phyloP scores from a whole-genome alignment of 2,329 filamentous ascomycete genomes.

The Neocatenulostroma microsporum region DNA sequence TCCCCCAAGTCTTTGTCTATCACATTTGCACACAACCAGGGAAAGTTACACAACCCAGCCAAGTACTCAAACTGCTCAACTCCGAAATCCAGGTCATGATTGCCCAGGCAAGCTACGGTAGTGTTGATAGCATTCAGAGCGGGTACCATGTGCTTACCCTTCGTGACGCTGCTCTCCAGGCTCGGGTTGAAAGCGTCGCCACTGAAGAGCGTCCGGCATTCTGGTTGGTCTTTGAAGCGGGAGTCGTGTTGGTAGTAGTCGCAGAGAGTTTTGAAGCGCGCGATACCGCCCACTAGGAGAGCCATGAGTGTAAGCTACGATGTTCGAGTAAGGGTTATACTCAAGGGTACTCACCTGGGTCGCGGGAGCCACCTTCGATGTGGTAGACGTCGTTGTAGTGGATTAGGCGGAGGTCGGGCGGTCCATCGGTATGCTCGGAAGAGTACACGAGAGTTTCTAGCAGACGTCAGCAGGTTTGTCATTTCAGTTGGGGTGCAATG shows the following conservation, averaged over 20 bases:
- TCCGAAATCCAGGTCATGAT: constrained; percentile 90
- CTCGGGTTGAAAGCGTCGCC: constrained; percentile 91
- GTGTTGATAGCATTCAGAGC: constrained; percentile 71
- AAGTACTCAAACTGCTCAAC: constrained; percentile 71
- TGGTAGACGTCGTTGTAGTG: constrained; percentile 97
- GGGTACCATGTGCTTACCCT: constrained; percentile 83
- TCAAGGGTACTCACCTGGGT: too few species aligned
- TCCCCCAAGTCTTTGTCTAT: constrained; percentile 74
- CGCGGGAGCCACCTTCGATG: constrained; percentile 65
- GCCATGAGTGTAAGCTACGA: too few species aligned
- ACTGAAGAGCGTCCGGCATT: constrained; percentile 73
- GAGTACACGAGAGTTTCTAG: constrained; percentile 21
- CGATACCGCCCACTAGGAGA: constrained; percentile 72
- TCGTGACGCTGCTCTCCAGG: constrained; percentile 80
- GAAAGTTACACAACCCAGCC: constrained; percentile 67
- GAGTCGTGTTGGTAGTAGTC: constrained; percentile 59
- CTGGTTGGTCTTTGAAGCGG: constrained; percentile 55
- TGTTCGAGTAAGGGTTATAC: too few species aligned
- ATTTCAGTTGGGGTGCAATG: too few species aligned
- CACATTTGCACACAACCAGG: constrained; percentile 85
- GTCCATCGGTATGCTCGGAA: constrained; percentile 12
- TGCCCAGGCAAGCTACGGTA: constrained; percentile 76
- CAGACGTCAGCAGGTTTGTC: too few species aligned
- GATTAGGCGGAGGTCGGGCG: constrained; percentile 68
- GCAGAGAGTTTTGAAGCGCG: constrained; percentile 70